Conservation (phyloP, 139 green algal species). For the Chlorella sorokiniana region DNA sequence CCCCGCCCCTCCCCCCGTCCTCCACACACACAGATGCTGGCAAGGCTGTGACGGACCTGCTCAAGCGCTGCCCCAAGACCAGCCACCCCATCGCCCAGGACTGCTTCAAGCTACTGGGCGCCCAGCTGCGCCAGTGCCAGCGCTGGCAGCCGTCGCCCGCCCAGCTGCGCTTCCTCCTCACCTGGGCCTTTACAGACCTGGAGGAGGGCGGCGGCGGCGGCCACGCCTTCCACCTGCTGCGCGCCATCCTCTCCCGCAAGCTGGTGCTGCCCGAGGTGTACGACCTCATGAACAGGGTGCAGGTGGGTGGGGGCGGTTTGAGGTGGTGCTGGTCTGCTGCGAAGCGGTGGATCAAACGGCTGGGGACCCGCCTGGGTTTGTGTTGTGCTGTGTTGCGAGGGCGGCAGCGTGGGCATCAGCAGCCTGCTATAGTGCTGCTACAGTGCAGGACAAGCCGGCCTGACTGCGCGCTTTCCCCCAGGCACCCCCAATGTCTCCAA, state of each 20-base stretch:
- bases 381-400: too few species aligned
- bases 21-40: background rate
- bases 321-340: too few species aligned
- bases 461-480: too few species aligned
- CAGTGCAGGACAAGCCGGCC: too few species aligned
- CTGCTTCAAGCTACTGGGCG: constrained; percentile 77
- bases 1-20: background rate
- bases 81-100: constrained; percentile 67
- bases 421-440: too few species aligned
- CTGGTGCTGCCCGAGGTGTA: constrained; percentile 92
- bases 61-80: constrained; percentile 62
- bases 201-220: constrained; percentile 52
- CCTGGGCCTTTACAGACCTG: constrained; percentile 79
- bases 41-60: constrained; percentile 55
- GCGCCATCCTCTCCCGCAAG: constrained; percentile 73
- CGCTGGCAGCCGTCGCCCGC: constrained; percentile 61
- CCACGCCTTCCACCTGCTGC: constrained; percentile 77
- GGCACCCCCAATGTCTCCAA: too few species aligned
- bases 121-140: constrained; percentile 69
- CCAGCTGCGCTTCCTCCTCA: constrained; percentile 80
- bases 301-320: constrained; percentile 32
- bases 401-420: too few species aligned
- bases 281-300: constrained; percentile 85
- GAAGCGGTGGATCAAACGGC: too few species aligned
- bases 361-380: too few species aligned